Conservation (phyloP, 2,329 filamentous ascomycete species). For the Penicillium psychrosexuale region DNA sequence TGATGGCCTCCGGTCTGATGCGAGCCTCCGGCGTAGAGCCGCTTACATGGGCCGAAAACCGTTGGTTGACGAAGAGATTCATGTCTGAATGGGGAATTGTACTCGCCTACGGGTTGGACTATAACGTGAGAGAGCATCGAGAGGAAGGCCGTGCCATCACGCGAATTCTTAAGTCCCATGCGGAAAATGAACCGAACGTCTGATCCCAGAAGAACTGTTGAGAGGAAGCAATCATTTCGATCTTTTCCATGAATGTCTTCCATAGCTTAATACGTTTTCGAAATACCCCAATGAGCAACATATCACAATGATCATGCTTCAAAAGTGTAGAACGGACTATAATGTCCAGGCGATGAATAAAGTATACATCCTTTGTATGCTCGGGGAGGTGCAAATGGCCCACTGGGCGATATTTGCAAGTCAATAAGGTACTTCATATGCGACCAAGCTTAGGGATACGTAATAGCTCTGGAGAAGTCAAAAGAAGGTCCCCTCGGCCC, state of each 20-base stretch:
- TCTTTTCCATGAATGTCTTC: neutral
- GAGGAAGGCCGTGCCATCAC: neutral
- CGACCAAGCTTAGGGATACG: neutral
- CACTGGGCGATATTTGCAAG: neutral
- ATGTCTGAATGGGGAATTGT: neutral
- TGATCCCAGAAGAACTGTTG: neutral
- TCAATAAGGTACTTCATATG: neutral
- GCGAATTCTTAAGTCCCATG: neutral
- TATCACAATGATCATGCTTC: neutral
- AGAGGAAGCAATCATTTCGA: neutral
- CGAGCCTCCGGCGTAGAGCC: neutral
- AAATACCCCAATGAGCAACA: neutral
- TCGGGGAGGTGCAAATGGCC: too few species aligned
- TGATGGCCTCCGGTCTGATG: neutral
- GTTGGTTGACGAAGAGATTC: neutral
- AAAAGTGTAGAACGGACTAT: neutral
- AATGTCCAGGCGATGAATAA: too few species aligned
- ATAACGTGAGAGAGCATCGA: neutral
- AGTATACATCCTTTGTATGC: too few species aligned
- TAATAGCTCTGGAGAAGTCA: neutral
- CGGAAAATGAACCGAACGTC: neutral
- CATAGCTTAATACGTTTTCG: neutral
- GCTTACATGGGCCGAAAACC: neutral
- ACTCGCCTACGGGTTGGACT: neutral
- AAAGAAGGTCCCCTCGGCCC: constrained; percentile 2